Evolutionary conservation across 306 rosid species (phyloP), one percentile per base, ranked within the genome.

Genomic region (Sindora glabra): DNA sequence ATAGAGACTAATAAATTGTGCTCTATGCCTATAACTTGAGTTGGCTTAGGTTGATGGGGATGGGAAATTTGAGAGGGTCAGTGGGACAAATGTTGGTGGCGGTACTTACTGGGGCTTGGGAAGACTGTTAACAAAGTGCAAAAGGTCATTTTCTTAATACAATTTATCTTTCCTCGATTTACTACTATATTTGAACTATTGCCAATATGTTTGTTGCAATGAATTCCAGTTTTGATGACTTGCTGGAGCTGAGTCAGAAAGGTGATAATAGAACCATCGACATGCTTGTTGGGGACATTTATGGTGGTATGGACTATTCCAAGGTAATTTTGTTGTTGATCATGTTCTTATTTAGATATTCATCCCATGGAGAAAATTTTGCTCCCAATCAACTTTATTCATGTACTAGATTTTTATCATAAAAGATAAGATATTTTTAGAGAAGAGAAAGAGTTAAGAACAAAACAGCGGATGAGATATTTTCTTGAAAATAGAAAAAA

Each of bases 51-150:
- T 89, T 80, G 97, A 89, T 55, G 99, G 99, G 45, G 99, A 94
- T 18, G 99, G 99, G 16, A 86, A 83, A 73, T 94, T 84, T 81
- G 83, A 94, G 80, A 80, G 99, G 67, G 77, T 94, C 54, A 94
- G 99, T 73, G 99, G 99, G 44, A 94, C 99, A 70, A 94, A 94
- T 81, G 99, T 94, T 64, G 99, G 99, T 73, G 99, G 99, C 7
- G 99, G 99, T 48, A 94, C 99, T 40, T 94, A 94, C 29, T 94
- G 99, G 97, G 99, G 99, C 27, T 72, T 94, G 83, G 99, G 99
- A 68, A 86, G 82, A 77, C 79, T 94, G 64, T 70, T 94, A 72
- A 94, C 99, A 33, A 94, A 89, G 78, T 89, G 99, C 96, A 89
- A 86, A 62, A 94, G 95, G 98, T 88, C 62, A 70, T 58, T 68